These are phyloP conservation scores for Cercospora berteroae DNA, from an alignment of 2,329 filamentous ascomycete genomes.

Conservation along the genomic window DNA sequence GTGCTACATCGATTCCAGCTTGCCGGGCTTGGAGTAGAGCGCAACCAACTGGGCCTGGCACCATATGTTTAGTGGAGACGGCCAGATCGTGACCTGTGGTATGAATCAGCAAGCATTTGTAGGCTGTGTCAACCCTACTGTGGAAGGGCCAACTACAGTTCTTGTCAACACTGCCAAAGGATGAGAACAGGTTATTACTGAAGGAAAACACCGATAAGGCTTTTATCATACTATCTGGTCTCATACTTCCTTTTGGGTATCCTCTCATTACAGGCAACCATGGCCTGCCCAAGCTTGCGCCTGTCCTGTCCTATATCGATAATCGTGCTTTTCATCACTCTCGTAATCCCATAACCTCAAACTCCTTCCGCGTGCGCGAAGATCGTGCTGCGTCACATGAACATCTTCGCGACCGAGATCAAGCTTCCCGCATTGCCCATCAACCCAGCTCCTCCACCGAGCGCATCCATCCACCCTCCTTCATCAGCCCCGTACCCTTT, in stretches of 20 bases:
- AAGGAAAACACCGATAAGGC: neutral
- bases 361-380: neutral
- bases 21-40: neutral
- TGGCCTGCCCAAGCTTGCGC: slow-evolving; percentile 11
- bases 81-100: neutral
- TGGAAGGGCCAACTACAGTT: neutral
- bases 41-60: neutral
- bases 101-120: neutral
- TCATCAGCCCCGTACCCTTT: slow-evolving; percentile 43
- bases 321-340: slow-evolving; percentile 2
- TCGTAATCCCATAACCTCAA: slow-evolving; percentile 4
- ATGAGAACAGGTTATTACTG: neutral
- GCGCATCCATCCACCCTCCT: slow-evolving; percentile 22
- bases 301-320: slow-evolving; percentile 10
- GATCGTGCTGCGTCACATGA: slow-evolving; percentile 43
- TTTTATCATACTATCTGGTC: neutral
- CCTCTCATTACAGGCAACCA: neutral
- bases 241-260: neutral
- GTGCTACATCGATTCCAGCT: neutral
- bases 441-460: slow-evolving; percentile 37
- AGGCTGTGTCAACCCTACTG: neutral
- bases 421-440: slow-evolving; percentile 50
- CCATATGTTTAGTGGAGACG: neutral
- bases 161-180: neutral
- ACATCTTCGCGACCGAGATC: slow-evolving; percentile 53